A percentile compares a stretch with the other conserved stretches of the same genome.
phyloP scores from a whole-genome alignment of 306 rosid genomes.

The Quercus bicolor region DNA sequence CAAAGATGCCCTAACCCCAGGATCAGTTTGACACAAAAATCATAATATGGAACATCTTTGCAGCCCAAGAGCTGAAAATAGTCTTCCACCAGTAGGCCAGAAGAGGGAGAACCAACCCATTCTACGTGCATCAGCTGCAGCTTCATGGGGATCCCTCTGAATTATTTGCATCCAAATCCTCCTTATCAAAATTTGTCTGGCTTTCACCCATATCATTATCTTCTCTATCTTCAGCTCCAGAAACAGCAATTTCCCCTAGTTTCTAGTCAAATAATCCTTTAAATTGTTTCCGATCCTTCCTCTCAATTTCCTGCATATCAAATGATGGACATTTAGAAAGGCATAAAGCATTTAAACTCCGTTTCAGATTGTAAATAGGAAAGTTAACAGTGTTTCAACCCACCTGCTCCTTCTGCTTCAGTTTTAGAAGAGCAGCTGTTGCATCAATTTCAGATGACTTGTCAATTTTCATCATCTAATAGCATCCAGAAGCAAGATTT shows the following conservation, averaged over 20 bases:
- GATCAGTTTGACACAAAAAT: neutral
- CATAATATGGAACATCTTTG: slow-evolving; percentile 69
- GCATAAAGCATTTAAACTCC: neutral
- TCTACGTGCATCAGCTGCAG: slow-evolving; percentile 25
- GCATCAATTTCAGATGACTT: slow-evolving; percentile 74
- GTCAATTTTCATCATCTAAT: slow-evolving; percentile 76
- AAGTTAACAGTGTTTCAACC: slow-evolving; percentile 13
- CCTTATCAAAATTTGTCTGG: slow-evolving; percentile 34
- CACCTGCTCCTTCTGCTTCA: slow-evolving; percentile 82
- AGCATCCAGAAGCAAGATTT: slow-evolving; percentile 16
- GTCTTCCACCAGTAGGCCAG: slow-evolving; percentile 55
- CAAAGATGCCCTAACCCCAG: neutral
- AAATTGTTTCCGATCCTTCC: slow-evolving; percentile 72
- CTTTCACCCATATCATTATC: slow-evolving; percentile 37
- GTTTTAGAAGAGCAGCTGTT: slow-evolving; percentile 73
- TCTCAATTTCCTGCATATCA: slow-evolving; percentile 69
- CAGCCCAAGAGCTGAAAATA: slow-evolving; percentile 54
- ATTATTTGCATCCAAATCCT: slow-evolving; percentile 36
- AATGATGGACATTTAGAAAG: neutral
- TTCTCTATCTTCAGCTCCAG: slow-evolving; percentile 28
- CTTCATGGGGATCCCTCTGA: slow-evolving; percentile 53
- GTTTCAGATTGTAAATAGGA: neutral
- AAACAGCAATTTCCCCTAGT: slow-evolving; percentile 86
- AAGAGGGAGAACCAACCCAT: slow-evolving; percentile 59
- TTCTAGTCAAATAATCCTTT: slow-evolving; percentile 93